Base-by-base conservation (phyloP, 768 basidiomycete genomes). In the Auriscalpium vulgare region DNA sequence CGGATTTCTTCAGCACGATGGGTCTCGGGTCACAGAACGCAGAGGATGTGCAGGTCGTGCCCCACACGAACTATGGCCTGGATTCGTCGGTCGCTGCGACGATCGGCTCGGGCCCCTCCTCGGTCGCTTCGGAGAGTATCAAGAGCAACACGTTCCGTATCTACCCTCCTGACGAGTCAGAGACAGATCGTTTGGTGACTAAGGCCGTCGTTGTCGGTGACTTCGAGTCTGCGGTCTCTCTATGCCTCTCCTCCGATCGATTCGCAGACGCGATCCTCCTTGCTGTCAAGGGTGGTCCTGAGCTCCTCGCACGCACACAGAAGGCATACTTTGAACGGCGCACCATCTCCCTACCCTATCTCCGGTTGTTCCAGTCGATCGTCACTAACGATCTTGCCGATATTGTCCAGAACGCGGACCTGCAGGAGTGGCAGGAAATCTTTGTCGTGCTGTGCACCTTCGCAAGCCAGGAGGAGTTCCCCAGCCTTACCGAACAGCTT, bases 361-460 rank as follows among this genome's bases (percentile, higher is more conserved):
- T 98, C 21, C 88, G 97, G 40, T 80, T 99, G 10, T 91, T 95
- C 81, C 92, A 97, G 67, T 90, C 87, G 11, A 89, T 99, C 62
- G 91, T 95, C 56, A 88, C 87, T 38, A 84, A 93, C 64, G 97
- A 98, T 65, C 81, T 98, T 8, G 78, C 82, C 17, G 97, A 97
- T 68, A 84, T 98, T 51, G 95, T 97, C 9, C 94, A 97, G 69
- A 97, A 97, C 63, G 95, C 95, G 21, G 94, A 98, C 62, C 68
- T 98, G 51, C 76, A 83, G 44, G 94, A 99, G 68, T 98, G 95
- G 95, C 83, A 87, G 56, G 95, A 97, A 70, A 91, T 95, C 52
- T 97, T 98, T 62, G 95, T 95, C 38, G 91, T 99, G 11, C 69
- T 97, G 10, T 97, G 95, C 74, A 97, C 95, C 0, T 99, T 95